A percentile compares a stretch with the other conserved stretches of the same genome.
These are phyloP conservation scores for Chlorella variabilis DNA, from an alignment of 163 green algal genomes.

Conservation along the genomic window DNA sequence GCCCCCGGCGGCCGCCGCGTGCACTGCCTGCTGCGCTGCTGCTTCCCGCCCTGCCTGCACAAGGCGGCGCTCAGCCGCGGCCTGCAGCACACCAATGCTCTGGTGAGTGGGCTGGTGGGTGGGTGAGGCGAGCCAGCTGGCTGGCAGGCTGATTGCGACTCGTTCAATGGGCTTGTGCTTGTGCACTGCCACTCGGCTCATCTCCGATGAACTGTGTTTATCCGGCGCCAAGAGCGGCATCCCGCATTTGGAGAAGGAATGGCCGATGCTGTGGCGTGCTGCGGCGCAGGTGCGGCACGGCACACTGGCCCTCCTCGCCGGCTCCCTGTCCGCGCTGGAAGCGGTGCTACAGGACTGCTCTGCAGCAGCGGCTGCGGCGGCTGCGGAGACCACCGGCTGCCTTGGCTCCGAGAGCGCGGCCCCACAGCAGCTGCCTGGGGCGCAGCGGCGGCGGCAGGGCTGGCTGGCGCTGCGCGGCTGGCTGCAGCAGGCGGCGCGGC, in stretches of 20 bases:
- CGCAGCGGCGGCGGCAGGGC: not conserved
- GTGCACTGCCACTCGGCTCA: too few species aligned
- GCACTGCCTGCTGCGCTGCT: constrained; percentile 39
- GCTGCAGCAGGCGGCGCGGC: constrained; percentile 28
- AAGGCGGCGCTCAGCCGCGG: constrained; percentile 44
- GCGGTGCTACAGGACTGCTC: constrained; percentile 35
- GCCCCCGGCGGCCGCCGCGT: constrained; percentile 6
- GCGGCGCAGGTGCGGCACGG: constrained; percentile 34
- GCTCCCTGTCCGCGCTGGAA: constrained; percentile 22
- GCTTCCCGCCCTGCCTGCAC: constrained; percentile 37
- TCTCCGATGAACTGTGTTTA: too few species aligned
- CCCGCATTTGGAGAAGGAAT: too few species aligned
- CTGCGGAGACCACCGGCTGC: not conserved
- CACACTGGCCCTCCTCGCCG: constrained; percentile 44
- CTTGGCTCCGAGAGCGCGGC: too few species aligned
- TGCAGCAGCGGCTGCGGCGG: not conserved
- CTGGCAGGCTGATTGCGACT: not conserved
- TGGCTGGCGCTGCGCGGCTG: constrained; percentile 27
- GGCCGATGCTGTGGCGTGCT: too few species aligned
- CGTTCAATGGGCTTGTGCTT: too few species aligned
- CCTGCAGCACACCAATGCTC: constrained; percentile 47
- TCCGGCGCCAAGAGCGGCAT: too few species aligned
- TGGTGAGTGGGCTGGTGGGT: constrained; percentile 7
- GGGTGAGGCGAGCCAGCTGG: not conserved
- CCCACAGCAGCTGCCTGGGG: not conserved